Conservation (phyloP, 2,329 filamentous ascomycete species). For the Lomentospora prolificans region DNA sequence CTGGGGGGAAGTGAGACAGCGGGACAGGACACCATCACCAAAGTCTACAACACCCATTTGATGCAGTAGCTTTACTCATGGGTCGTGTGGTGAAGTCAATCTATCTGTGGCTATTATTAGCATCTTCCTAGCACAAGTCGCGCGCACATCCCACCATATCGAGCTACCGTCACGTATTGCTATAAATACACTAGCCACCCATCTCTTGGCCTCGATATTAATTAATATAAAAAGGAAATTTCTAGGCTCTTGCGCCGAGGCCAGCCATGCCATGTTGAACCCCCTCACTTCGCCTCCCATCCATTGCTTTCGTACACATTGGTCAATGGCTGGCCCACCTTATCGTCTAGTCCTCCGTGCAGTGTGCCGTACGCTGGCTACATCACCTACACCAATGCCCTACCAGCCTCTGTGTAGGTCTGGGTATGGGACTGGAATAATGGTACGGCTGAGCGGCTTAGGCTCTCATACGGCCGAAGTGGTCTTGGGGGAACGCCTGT, state of each 20-base stretch:
- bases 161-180: neutral
- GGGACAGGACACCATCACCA: neutral
- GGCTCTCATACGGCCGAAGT: too few species aligned
- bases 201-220: neutral
- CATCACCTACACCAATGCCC: too few species aligned
- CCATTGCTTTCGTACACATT: too few species aligned
- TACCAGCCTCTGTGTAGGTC: too few species aligned
- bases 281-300: neutral
- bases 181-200: neutral
- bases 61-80: neutral
- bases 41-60: neutral
- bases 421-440: too few species aligned
- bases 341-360: too few species aligned
- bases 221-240: constrained; percentile 3
- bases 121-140: too few species aligned
- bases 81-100: neutral
- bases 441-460: too few species aligned
- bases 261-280: neutral
- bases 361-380: too few species aligned
- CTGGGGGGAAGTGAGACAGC: neutral
- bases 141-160: neutral
- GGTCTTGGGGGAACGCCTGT: too few species aligned
- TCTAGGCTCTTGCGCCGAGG: neutral
- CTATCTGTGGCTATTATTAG: neutral
- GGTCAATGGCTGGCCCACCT: too few species aligned